Evolutionary conservation across 2,329 filamentous ascomycete species (phyloP).

Genomic region (Tolypocladium tundrense): DNA sequence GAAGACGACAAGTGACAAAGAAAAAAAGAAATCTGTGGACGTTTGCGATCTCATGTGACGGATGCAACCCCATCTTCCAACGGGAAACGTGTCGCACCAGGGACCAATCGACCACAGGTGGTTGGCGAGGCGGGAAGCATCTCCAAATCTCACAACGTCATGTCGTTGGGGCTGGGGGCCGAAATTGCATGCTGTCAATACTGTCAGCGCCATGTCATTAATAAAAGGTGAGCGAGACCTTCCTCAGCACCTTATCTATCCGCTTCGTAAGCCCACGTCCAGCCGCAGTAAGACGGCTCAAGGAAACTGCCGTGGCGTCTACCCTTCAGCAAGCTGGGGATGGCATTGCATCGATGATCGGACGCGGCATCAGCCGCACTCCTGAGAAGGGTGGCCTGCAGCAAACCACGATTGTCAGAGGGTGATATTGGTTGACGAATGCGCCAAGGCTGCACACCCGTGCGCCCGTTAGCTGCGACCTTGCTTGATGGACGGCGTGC

Average conservation of each 20-base stretch:
- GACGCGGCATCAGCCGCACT: neutral
- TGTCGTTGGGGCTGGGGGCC: neutral
- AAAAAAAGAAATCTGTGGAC: neutral
- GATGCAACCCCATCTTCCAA: neutral
- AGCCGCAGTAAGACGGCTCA: neutral
- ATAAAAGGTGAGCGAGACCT: neutral
- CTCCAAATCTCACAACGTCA: neutral
- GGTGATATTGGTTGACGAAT: neutral
- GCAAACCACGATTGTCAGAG: neutral
- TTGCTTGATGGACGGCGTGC: neutral
- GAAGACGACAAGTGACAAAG: neutral
- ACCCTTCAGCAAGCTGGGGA: neutral
- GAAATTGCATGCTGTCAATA: too few relatives aligned
- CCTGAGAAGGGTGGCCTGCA: neutral
- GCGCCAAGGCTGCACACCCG: neutral
- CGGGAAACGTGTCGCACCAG: neutral
- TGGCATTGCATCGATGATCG: neutral
- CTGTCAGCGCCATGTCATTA: neutral
- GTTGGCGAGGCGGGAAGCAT: neutral
- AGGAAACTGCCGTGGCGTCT: neutral
- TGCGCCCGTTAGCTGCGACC: neutral
- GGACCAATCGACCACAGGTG: neutral
- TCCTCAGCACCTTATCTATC: neutral
- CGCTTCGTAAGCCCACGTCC: neutral
- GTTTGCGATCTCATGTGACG: neutral